Evolutionary conservation across 2,329 filamentous ascomycete genomes (phyloP), one percentile per base, ranked within the genome.

Genomic region (Apiospora kogelbergensis): DNA sequence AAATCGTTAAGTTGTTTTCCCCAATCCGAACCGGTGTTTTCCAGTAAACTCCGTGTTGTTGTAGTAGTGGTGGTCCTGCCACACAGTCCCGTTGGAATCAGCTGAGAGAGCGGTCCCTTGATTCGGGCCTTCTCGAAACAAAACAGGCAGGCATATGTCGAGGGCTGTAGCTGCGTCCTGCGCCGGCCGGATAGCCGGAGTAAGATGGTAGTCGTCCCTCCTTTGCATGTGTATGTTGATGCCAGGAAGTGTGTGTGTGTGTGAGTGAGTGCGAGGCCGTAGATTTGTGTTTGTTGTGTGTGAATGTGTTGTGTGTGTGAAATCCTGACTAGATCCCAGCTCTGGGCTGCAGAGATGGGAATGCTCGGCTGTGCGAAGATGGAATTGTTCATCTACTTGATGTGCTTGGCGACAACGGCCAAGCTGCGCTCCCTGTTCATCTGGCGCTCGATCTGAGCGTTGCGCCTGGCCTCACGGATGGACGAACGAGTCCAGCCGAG

Each of bases 401-500:
- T 60, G 30, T 60, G 53, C 53, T 60, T 60, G 53, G 53, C 26
- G 1, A 37, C 53, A 5, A 60, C 26, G 6, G 53, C 53, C 30
- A 60, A 33, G 53, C 53, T 60, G 3, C 53, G 53, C 53, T 60
- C 17, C 53, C 53, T n/a, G 53, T 60, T 60, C 53, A 60, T 60
- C 53, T 60, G 53, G 53, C 53, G 53, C 53, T 60, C 53, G 5
- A 37, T n/a, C 30, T 60, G 53, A 17, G 69, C 69, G 37, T 42
- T 64, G 17, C 67, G 69, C 33, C 63, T 66, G 15, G 69, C 69
- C 65, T 70, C 69, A n/a, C 64, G 63, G 11, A 70, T 70, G 15
- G 69, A 70, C n/a, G 66, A 68, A 17, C 69, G 69, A 2, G 63
- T 65, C 26, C 68, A 70, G 1, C 69, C 67, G 42, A 70, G 66